These are phyloP conservation scores for Saccharomyces hybrid DNA, from an alignment of 1,139 yeast genomes.

Conservation along the genomic window DNA sequence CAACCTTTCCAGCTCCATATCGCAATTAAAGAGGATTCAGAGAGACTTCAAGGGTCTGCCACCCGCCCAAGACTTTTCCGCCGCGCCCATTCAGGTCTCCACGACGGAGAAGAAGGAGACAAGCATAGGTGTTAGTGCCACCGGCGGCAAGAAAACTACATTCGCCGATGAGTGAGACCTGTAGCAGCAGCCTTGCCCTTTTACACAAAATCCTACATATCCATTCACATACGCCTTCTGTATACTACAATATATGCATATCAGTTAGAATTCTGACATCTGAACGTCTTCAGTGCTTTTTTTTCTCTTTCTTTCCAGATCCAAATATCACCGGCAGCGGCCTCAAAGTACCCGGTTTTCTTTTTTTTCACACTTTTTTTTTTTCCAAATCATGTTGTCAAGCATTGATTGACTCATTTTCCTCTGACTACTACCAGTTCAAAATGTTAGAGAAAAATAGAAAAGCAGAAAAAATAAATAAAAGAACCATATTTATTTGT, in stretches of 20 bases:
- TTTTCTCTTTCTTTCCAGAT: background rate
- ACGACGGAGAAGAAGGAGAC: background rate
- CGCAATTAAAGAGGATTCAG: conserved; percentile 60
- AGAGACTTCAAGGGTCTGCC: conserved; percentile 71
- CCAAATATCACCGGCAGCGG: background rate
- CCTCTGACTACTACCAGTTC: background rate
- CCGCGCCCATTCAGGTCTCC: conserved; percentile 18
- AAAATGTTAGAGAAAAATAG: background rate
- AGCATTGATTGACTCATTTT: background rate
- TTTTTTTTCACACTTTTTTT: background rate
- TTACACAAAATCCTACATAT: background rate
- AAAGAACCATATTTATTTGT: background rate
- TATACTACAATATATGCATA: conserved; percentile 1
- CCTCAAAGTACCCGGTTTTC: background rate
- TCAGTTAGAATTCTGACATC: background rate
- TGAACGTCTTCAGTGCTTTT: background rate
- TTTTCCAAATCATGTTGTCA: background rate
- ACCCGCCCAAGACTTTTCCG: conserved; percentile 36
- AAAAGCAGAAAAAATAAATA: background rate
- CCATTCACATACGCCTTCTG: background rate
- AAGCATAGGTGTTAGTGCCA: background rate
- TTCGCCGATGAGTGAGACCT: background rate
- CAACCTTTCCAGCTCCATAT: conserved; percentile 35
- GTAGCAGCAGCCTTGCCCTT: background rate
- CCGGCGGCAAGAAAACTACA: background rate